Base-by-base conservation (phyloP, 2,329 filamentous ascomycete genomes). In the Dendrostoma leiphaemia region DNA sequence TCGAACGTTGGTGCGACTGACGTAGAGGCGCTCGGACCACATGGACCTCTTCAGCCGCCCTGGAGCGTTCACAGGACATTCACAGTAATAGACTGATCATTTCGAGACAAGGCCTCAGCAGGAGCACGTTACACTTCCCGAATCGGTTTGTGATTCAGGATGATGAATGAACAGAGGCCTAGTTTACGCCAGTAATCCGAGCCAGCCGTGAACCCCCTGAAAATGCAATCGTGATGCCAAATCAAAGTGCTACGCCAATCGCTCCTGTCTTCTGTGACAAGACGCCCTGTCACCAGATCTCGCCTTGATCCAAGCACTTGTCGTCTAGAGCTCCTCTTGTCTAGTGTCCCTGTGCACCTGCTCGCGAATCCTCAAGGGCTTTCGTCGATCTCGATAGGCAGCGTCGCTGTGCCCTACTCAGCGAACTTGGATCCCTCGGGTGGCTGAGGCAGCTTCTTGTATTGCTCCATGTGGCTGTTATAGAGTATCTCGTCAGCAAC, bases 361-460 rank as follows among this genome's bases (percentile, higher is more conserved):
- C 19, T 23, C 4, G 29, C 13, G 9, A 24, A 21, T 23, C 10
- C 12, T 8, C 28, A 24, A 13, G 10, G 6, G 12, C 7, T 29
- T 10, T 24, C 12, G 32, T 21, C 29, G 21, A 13, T 21, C 4
- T 32, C 44, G 17, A 2, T 21, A 19, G 26, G n/a, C 3, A 3
- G 17, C 15, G n/a, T 12, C n/a, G 5, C 17, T 32, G 9, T 26
- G 6, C 19, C 24, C n/a, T 47, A 60, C 47, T 64, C 60, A 58
- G 66, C 66, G 59, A 70, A 71, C 57, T 66, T 77, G 47, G 89
- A 85, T 55, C 91, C 92, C 75, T 99, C 94, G 4, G 90, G 83
- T 37, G 94, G 94, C 71, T 99, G 94, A 12, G 91, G 89, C 28
- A 97, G 84, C 76, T 97, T 97, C 83, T 97, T 97, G 77, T 97